Base-by-base conservation (phyloP, 2,329 filamentous ascomycete species). In the Fonsecaea pedrosoi region DNA sequence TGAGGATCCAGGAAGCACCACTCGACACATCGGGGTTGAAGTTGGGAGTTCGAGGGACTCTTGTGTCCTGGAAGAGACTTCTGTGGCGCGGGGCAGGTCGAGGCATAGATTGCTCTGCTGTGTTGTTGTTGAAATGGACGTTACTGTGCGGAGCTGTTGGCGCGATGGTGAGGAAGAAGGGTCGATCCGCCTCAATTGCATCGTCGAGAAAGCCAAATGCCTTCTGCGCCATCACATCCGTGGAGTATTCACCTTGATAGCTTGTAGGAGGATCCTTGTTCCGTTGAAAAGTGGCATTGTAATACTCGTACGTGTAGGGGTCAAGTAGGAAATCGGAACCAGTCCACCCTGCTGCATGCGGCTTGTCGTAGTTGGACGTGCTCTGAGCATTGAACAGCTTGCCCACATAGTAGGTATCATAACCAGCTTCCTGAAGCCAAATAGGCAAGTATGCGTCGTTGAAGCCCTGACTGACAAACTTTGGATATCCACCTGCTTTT, bases 71-170 rank as follows among this genome's bases (percentile, higher is more conserved):
- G 74, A 92, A 92, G 0, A 91, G 81, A 73, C 89, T 77, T 48
- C 82, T 79, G 68, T 92, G 89, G 45, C 89, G 81, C 53, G 86
- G 79, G 0, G 87, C 83, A 0, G 89, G 83, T 12, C 62, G 62
- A 12, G 62, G 15, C 62, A 75, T 62, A n/a, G 60, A 13, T 69
- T 68, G 9, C 73, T 73, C 18, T 71, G 64, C 45, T 76, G 70
- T 2, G 72, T 67, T 64, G 73, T 54, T 42, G 12, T 60, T 53
- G 30, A 72, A 58, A 30, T 82, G 73, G 1, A 84, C 78, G 68
- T 88, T 87, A 25, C 84, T 83, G 71, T 92, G 90, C 0, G 90
- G 90, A 0, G 86, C 89, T 5, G 89, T 83, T 0, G 90, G 90
- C 0, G 89, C 86, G 8, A 90, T 81, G 0, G 83, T 84, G 3